Evolutionary conservation across 176 grass and related monocot species (phyloP).

Genomic region (Oryza glaberrima): DNA sequence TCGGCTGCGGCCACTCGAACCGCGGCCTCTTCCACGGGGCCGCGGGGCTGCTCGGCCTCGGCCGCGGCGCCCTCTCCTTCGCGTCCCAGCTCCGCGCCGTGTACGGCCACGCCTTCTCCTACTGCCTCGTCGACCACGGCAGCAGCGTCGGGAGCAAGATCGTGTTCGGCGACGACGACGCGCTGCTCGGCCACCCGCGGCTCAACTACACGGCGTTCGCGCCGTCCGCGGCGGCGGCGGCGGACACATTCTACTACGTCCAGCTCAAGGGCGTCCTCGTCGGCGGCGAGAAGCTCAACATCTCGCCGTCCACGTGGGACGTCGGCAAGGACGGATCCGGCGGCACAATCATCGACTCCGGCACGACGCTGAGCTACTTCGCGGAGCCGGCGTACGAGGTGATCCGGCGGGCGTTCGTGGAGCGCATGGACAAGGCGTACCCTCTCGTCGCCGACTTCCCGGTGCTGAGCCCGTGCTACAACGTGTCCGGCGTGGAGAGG

Average conservation of each 20-base stretch:
- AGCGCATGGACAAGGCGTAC: constrained; percentile 51
- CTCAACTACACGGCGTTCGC: constrained; percentile 90
- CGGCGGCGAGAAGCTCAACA: constrained; percentile 54
- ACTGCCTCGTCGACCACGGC: constrained; percentile 94
- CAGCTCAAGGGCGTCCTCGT: constrained; percentile 59
- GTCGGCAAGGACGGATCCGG: constrained; percentile 59
- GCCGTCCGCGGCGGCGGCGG: neutral
- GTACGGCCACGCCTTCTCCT: constrained; percentile 90
- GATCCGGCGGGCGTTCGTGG: constrained; percentile 68
- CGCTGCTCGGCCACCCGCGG: constrained; percentile 43
- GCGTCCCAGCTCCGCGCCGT: constrained; percentile 80
- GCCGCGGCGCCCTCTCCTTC: constrained; percentile 86
- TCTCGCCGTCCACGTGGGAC: constrained; percentile 46
- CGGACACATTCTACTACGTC: constrained; percentile 96
- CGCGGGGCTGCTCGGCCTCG: constrained; percentile 80
- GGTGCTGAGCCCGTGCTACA: constrained; percentile 85
- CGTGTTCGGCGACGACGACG: constrained; percentile 73
- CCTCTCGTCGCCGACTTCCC: constrained; percentile 61
- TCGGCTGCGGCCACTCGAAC: constrained; percentile 93
- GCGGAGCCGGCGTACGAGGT: constrained; percentile 68
- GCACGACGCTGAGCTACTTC: constrained; percentile 97
- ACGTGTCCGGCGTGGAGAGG: constrained; percentile 62
- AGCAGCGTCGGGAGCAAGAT: constrained; percentile 78
- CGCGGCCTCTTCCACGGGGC: constrained; percentile 94
- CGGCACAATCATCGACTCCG: constrained; percentile 94